A percentile compares a stretch with the other conserved stretches of the same genome.
Conservation (phyloP, 257 asterid species). For the Thymus mandschuricus region DNA sequence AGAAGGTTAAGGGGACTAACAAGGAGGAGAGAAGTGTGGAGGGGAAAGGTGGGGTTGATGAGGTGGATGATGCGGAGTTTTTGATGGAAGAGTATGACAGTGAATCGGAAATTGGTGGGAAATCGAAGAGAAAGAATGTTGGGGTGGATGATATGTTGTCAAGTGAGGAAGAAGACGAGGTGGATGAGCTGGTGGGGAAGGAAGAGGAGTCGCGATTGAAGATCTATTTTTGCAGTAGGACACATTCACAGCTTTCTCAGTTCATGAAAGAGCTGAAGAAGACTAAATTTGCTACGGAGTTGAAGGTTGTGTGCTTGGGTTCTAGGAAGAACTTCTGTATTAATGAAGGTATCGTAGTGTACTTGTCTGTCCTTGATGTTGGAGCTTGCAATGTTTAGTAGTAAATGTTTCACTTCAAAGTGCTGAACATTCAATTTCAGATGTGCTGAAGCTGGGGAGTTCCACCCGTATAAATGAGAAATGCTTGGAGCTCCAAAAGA, state of each 20-base stretch:
- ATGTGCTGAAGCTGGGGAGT: slow-evolving; percentile 74
- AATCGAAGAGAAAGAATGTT: slow-evolving; percentile 58
- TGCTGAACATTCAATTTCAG: slow-evolving; percentile 46
- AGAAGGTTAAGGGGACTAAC: slow-evolving; percentile 29
- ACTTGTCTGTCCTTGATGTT: slow-evolving; percentile 9
- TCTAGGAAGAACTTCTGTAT: slow-evolving; percentile 92
- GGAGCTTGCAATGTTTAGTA: slow-evolving; percentile 9
- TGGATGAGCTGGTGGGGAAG: slow-evolving; percentile 42
- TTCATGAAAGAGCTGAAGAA: slow-evolving; percentile 91
- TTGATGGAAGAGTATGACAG: slow-evolving; percentile 85
- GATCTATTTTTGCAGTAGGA: slow-evolving; percentile 89
- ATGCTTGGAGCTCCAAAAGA: slow-evolving; percentile 93
- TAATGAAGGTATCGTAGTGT: slow-evolving; percentile 68
- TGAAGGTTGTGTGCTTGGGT: slow-evolving; percentile 85
- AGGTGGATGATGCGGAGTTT: slow-evolving; percentile 68
- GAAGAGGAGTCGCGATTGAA: slow-evolving; percentile 61
- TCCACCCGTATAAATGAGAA: slow-evolving; percentile 77
- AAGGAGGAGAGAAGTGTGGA: slow-evolving; percentile 38
- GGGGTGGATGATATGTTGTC: slow-evolving; percentile 49
- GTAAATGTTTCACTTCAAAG: slow-evolving; percentile 18
- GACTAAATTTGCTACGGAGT: slow-evolving; percentile 71
- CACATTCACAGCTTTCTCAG: slow-evolving; percentile 98
- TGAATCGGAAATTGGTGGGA: slow-evolving; percentile 59
- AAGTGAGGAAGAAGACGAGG: slow-evolving; percentile 77
- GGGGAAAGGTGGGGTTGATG: slow-evolving; percentile 44